Base-by-base conservation (phyloP, 345 rosid genomes). In the Ailanthus altissimus region DNA sequence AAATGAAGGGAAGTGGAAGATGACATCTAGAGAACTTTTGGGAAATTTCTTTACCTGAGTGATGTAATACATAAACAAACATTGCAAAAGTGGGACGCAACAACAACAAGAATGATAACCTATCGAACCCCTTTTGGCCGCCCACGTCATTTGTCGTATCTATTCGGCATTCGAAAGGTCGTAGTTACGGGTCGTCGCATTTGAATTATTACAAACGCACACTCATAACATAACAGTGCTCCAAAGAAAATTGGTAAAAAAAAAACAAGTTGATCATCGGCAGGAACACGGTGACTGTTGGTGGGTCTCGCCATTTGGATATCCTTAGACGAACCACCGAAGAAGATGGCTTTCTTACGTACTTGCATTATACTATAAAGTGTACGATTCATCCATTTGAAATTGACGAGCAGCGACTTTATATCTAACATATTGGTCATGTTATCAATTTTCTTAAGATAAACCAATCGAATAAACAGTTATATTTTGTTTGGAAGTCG, bases 91-190 rank as follows among this genome's bases (percentile, higher is more conserved):
- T 70, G 45, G 25, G 73, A 70, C 36, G 53, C 36, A 53, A 11
- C 23, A 0, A 32, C 5, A 2, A 9, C 4, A 13, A 46, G 42
- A 11, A 40, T 54, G 26, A 53, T 53, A 36, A 12, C 62, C 74
- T 2, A 70, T 70, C 74, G 26, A 25, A 67, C 8, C 56, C 54
- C 54, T 67, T 21, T 45, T 67, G 20, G 62, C 47, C 47, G 61
- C 62, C 74, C 74, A 5, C 32, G 60, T 70, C 74, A 21, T 13
- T 12, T 21, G 32, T 20, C 9, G 36, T 28, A n/a, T 23, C 62
- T 20, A 5, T 70, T 73, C 76, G 42, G 38, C 43, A 73, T 15
- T 38, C 67, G 5, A 73, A 73, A 26, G 76, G 76, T 60, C 75
- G 75, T 45, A 38, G 9, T 40, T 53, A 43, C 47, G 49, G 1